A percentile compares a stretch with the other conserved stretches of the same genome.
Evolutionary conservation across 148 eudicot species (phyloP).

Genomic region (Simmondsia chinensis): DNA sequence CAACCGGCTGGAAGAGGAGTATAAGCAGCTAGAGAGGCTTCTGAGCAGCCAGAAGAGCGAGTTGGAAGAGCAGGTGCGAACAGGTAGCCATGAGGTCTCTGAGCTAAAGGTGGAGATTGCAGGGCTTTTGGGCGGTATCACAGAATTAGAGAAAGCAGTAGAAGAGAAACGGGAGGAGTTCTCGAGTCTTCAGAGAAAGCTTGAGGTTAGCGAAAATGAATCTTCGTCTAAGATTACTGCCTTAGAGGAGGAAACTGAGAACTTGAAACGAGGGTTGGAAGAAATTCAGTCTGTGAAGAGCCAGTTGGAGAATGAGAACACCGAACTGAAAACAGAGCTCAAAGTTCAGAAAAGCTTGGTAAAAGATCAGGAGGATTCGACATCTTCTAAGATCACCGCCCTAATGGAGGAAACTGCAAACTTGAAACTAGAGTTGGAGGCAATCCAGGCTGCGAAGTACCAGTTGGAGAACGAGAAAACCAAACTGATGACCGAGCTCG

Average conservation of each 20-base stretch:
- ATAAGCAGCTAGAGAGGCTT: constrained; percentile 20
- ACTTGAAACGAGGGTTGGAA: constrained; percentile 24
- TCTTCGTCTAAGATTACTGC: constrained; percentile 14
- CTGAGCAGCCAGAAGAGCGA: constrained; percentile 13
- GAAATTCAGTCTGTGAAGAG: constrained; percentile 18
- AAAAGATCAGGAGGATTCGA: too few species aligned
- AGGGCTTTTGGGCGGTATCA: constrained; percentile 14
- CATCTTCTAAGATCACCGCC: constrained; percentile 13
- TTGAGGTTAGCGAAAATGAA: constrained; percentile 26
- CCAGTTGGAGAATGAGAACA: constrained; percentile 3
- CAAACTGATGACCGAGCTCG: constrained; percentile 3
- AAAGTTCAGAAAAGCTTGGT: too few species aligned
- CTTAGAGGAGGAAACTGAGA: constrained; percentile 14
- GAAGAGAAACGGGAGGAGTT: constrained; percentile 22
- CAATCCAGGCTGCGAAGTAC: constrained; percentile 16
- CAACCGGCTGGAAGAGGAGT: constrained; percentile 11
- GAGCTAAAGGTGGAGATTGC: constrained; percentile 13
- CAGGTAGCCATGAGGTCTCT: constrained; percentile 1
- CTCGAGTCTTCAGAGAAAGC: constrained; percentile 23
- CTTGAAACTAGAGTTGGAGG: constrained; percentile 25
- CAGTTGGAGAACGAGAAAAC: constrained; percentile 9
- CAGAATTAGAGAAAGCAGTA: constrained; percentile 21
- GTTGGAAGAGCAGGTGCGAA: constrained; percentile 18
- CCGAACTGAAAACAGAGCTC: constrained; percentile 7
- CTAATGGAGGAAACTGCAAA: constrained; percentile 16